phyloP scores from a whole-genome alignment of 331 rosid species.

The Quercus lobata region DNA sequence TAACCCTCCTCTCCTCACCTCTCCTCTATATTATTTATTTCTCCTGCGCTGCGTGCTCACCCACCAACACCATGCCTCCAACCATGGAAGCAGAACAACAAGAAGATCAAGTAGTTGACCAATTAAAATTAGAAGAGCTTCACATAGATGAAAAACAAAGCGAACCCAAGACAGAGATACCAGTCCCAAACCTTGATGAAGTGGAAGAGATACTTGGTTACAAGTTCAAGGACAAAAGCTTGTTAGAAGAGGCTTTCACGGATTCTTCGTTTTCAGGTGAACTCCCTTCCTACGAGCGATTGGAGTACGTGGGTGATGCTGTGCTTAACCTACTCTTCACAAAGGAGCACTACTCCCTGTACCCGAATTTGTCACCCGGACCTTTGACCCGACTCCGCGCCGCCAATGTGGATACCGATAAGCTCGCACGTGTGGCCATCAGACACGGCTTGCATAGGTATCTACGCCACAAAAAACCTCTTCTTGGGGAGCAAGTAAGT shows the following conservation, averaged over 20 bases:
- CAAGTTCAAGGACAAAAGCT: conserved; percentile 29
- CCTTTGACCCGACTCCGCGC: conserved; percentile 51
- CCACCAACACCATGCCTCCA: background rate
- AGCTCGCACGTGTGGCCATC: conserved; percentile 61
- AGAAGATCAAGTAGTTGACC: background rate
- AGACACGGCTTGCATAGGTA: conserved; percentile 44
- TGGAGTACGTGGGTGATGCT: conserved; percentile 57
- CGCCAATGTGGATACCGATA: conserved; percentile 60
- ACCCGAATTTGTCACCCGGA: conserved; percentile 40
- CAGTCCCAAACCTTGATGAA: conserved; percentile 14
- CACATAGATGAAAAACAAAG: background rate
- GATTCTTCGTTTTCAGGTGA: conserved; percentile 23
- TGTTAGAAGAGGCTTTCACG: conserved; percentile 59
- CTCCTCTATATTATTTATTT: background rate
- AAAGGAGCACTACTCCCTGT: conserved; percentile 34
- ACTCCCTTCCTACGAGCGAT: conserved; percentile 31
- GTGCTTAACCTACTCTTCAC: conserved; percentile 41
- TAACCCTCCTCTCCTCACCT: no score
- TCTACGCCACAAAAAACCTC: conserved; percentile 49
- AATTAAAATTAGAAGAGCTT: background rate
- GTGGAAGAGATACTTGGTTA: conserved; percentile 48
- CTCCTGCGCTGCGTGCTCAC: background rate
- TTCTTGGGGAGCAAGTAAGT: conserved; percentile 42
- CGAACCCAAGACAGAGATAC: background rate
- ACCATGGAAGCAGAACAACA: background rate